Evolutionary conservation across 306 rosid species (phyloP).

Genomic region (Pachyrhizus erosus): DNA sequence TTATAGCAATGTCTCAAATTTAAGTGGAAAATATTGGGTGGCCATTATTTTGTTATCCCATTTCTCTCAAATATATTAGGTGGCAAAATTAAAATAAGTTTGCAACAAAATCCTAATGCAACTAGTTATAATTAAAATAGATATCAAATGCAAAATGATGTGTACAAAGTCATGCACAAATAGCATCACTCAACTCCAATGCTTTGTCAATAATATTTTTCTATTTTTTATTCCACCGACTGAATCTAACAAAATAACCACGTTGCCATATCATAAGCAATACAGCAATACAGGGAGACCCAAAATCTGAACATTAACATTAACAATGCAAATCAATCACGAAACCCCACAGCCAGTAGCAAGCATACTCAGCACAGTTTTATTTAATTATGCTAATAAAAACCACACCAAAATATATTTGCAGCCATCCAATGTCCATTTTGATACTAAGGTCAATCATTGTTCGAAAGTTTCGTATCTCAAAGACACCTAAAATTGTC

Average conservation of each 20-base stretch:
- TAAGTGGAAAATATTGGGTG: not conserved
- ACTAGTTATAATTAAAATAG: not conserved
- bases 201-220: not conserved
- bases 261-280: not conserved
- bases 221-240: not conserved
- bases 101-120: not conserved
- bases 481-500: conserved; percentile 36
- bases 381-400: not conserved
- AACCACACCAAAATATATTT: not conserved
- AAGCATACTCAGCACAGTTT: not conserved
- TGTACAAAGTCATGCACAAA: not conserved
- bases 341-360: not conserved
- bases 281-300: not conserved
- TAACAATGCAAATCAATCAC: not conserved
- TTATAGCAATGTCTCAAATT: not conserved
- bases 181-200: not conserved
- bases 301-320: not conserved
- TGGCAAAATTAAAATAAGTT: not conserved
- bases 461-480: conserved; percentile 31
- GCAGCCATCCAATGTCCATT: conserved; percentile 1
- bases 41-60: not conserved
- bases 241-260: not conserved
- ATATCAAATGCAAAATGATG: not conserved
- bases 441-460: conserved; percentile 25
- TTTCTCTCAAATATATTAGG: not conserved